Evolutionary conservation across 2,329 filamentous ascomycete genomes (phyloP).

Genomic region (Colletotrichum spaethianum): DNA sequence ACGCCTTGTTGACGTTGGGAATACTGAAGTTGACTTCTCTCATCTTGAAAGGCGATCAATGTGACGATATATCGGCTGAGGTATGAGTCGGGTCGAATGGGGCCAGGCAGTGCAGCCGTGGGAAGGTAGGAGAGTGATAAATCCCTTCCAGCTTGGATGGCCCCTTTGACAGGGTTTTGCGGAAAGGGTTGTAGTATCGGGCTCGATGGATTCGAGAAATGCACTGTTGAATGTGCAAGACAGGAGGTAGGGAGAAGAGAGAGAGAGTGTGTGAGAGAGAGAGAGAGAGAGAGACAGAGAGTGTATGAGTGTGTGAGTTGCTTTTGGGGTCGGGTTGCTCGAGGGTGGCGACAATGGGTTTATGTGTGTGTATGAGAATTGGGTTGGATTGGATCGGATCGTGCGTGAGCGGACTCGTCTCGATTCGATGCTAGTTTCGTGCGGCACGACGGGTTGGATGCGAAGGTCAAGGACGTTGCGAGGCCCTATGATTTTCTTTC

Average conservation of each 20-base stretch:
- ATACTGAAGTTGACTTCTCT: slow-evolving; percentile 99
- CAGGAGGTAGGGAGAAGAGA: slow-evolving; percentile 1
- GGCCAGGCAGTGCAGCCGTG: slow-evolving; percentile 40
- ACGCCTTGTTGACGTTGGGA: slow-evolving; percentile 99
- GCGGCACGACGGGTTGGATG: slow-evolving; percentile 32
- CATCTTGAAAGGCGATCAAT: slow-evolving; percentile 73
- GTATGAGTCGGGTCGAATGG: slow-evolving; percentile 21
- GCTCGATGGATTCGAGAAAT: slow-evolving; percentile 33
- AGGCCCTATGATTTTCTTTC: background rate
- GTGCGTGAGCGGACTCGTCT: slow-evolving; percentile 41
- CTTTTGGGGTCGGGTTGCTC: slow-evolving; percentile 23
- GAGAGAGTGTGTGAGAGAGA: slow-evolving; percentile 18
- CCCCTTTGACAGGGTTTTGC: slow-evolving; percentile 38
- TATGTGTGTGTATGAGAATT: slow-evolving; percentile 35
- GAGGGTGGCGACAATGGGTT: slow-evolving; percentile 35
- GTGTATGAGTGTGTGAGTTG: too few relatives aligned
- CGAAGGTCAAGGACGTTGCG: slow-evolving; percentile 6
- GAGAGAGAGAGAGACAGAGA: background rate
- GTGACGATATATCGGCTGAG: background rate
- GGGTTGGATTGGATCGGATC: slow-evolving; percentile 35
- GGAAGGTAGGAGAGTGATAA: slow-evolving; percentile 23
- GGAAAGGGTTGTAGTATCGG: slow-evolving; percentile 8
- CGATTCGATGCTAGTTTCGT: slow-evolving; percentile 41
- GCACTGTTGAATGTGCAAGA: slow-evolving; percentile 14
- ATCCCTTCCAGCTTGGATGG: slow-evolving; percentile 38